Evolutionary conservation across 805 yeast species (phyloP).

Genomic region (Myxozyma melibiosi): DNA sequence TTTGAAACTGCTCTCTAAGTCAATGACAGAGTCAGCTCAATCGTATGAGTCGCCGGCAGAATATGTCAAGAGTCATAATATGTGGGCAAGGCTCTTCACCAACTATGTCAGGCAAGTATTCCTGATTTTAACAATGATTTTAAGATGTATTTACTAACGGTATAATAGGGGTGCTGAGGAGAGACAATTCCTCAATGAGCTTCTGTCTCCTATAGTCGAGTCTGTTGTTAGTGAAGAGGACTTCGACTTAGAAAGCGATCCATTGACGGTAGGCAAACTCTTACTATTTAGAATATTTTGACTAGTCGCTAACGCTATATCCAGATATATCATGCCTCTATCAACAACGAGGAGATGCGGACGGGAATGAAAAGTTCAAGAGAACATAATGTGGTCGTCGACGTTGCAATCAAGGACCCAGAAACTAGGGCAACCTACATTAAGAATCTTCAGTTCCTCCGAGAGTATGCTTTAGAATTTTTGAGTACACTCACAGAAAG

Average conservation of each 20-base stretch:
- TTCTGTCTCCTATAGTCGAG: conserved; percentile 48
- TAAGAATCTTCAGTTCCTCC: conserved; percentile 66
- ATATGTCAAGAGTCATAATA: conserved; percentile 37
- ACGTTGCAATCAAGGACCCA: conserved; percentile 75
- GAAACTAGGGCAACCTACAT: conserved; percentile 73
- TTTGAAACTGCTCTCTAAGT: conserved; percentile 55
- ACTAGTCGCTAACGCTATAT: background rate
- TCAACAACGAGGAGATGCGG: conserved; percentile 41
- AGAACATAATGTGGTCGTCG: conserved; percentile 52
- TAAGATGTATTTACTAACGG: background rate
- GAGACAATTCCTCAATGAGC: conserved; percentile 38
- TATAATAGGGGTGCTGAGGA: conserved; percentile 39
- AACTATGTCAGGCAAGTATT: conserved; percentile 44
- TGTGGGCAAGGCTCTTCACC: conserved; percentile 51
- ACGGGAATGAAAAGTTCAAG: conserved; percentile 45
- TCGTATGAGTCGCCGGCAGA: conserved; percentile 28
- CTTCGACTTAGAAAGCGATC: conserved; percentile 78
- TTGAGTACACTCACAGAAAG: conserved; percentile 54
- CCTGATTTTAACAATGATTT: background rate
- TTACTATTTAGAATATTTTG: conserved; percentile 22
- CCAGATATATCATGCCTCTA: conserved; percentile 34
- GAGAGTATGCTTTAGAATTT: conserved; percentile 69
- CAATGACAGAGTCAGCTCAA: conserved; percentile 38
- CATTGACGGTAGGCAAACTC: conserved; percentile 47
- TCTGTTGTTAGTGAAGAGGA: conserved; percentile 43